Base-by-base conservation (phyloP, 2,329 filamentous ascomycete genomes). In the Penicillium nordicum region DNA sequence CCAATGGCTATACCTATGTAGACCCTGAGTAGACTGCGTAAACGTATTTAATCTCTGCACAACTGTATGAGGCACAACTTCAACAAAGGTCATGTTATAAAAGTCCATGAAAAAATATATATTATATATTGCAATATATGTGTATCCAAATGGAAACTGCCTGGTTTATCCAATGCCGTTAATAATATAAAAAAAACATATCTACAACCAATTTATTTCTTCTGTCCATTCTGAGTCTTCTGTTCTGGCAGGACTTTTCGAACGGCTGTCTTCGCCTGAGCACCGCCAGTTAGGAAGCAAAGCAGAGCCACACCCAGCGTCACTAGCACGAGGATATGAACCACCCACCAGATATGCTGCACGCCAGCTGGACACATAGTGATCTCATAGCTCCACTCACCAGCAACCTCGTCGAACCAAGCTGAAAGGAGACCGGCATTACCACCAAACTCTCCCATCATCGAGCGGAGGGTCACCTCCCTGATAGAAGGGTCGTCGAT, bases 371-470 rank as follows among this genome's bases (percentile, higher is more conserved):
- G 80, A 70, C 94, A 99, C 61, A 84, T 88, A 9, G 79, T 80
- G 65, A 94, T 94, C 65, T 93, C 90, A 63, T 89, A 89, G 62
- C 82, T 82, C 94, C 94, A 99, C 71, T 89, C 84, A 79, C 63
- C 65, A 2, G 64, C 58, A 2, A 81, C 78, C 54, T 83, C 74
- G 71, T 97, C 90, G 69, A 93, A 97, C 93, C 93, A 99, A 0
- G 89, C 82, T 59, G 89, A 94, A 40, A 99, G 75, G 41, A 99
- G 79, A 0, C 92, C 94, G 0, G 92, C 91, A 70, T 97, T 94
- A 21, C 94, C 94, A n/a, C 86, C 88, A 74, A 89, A 99, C 55
- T 90, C 89, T 54, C 94, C 94, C 94, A 99, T 99, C 92, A 99
- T 97, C 73, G 91, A 96, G 57, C 92, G 86, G 2, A 99, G 89